A percentile compares a stretch with the other conserved stretches of the same genome.
Evolutionary conservation across 1,284 basidiomycete species (phyloP).

Genomic region (Cystobasidium pallidum): DNA sequence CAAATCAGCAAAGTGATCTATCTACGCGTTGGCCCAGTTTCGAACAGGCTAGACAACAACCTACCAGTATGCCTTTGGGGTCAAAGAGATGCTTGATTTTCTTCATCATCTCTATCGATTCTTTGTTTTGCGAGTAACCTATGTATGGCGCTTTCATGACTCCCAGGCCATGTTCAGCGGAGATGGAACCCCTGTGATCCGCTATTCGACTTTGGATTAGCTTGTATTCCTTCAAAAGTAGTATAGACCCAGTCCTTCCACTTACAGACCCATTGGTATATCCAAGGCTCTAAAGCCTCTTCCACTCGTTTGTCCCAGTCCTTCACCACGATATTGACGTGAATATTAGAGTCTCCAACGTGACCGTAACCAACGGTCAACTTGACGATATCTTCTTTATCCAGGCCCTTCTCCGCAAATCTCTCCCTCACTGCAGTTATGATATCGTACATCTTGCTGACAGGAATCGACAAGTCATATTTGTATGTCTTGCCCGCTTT

Average conservation of each 20-base stretch:
- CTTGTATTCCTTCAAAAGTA: neutral
- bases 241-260: constrained; percentile 19
- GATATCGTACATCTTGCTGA: constrained; percentile 83
- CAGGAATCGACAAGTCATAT: constrained; percentile 93
- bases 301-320: constrained; percentile 82
- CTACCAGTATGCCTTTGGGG: constrained; percentile 75
- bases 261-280: constrained; percentile 82
- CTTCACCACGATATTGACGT: constrained; percentile 89
- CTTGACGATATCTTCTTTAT: constrained; percentile 66
- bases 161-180: constrained; percentile 71
- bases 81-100: constrained; percentile 90
- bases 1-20: neutral
- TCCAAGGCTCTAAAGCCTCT: constrained; percentile 86
- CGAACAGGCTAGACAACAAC: neutral
- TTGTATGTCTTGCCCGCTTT: constrained; percentile 96
- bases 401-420: constrained; percentile 72
- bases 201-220: constrained; percentile 42
- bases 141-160: constrained; percentile 92
- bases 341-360: constrained; percentile 96
- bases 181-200: constrained; percentile 72
- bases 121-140: constrained; percentile 79
- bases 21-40: neutral
- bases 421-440: constrained; percentile 80
- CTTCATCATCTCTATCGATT: constrained; percentile 85
- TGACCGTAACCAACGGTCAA: constrained; percentile 93